Evolutionary conservation across 2,329 filamentous ascomycete species (phyloP).

Genomic region (Calcarisporium arbuscula): DNA sequence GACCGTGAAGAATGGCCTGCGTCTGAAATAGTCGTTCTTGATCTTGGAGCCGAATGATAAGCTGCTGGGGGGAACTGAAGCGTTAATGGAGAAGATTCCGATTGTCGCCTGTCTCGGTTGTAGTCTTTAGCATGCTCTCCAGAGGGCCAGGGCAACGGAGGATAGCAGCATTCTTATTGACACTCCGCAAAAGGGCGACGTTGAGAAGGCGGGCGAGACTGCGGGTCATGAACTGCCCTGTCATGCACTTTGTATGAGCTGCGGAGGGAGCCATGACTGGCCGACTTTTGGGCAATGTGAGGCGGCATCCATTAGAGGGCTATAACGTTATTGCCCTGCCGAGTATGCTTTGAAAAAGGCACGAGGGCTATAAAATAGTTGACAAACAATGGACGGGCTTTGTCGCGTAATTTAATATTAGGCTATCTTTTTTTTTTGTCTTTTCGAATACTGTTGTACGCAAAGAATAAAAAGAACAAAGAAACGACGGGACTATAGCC

Average conservation of each 20-base stretch:
- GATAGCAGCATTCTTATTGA: conserved; percentile 36
- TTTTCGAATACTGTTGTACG: too few relatives aligned
- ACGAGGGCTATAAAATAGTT: too few relatives aligned
- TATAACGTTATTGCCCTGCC: too few relatives aligned
- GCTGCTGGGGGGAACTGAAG: conserved; percentile 18
- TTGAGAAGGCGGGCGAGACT: conserved; percentile 17
- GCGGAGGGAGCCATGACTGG: conserved; percentile 34
- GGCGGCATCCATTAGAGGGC: conserved; percentile 25
- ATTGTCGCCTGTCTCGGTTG: conserved; percentile 61
- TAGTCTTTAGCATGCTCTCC: conserved; percentile 61
- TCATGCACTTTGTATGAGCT: conserved; percentile 23
- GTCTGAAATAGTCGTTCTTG: conserved; percentile 24
- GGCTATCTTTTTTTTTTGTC: too few relatives aligned
- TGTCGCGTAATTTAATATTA: too few relatives aligned
- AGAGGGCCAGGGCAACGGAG: conserved; percentile 46
- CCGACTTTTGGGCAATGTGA: conserved; percentile 24
- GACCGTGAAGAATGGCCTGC: conserved; percentile 18
- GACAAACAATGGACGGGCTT: too few relatives aligned
- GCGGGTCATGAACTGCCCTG: conserved; percentile 11
- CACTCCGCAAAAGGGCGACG: conserved; percentile 35
- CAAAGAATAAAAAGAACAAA: too few relatives aligned
- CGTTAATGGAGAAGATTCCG: conserved; percentile 50
- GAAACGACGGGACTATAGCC: too few relatives aligned
- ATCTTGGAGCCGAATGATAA: conserved; percentile 20
- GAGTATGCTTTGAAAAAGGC: too few relatives aligned